A percentile compares a stretch with the other conserved stretches of the same genome.
These are phyloP conservation scores for Ceratobasidium sp. DNA, from an alignment of 1,284 basidiomycete species.

Conservation along the genomic window DNA sequence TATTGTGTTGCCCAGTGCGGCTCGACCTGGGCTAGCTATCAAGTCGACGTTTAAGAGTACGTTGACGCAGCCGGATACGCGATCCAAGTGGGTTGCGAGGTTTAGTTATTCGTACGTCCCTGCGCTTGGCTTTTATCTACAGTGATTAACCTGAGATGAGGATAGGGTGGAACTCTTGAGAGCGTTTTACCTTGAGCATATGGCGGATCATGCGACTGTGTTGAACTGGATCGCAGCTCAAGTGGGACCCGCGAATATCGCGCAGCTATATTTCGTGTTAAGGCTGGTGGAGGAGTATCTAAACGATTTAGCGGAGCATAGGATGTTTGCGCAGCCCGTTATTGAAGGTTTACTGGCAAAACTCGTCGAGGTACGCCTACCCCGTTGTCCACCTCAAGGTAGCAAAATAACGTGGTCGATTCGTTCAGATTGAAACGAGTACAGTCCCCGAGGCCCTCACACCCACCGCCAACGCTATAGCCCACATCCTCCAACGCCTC, in stretches of 20 bases:
- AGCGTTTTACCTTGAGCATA: slow-evolving; percentile 82
- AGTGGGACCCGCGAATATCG: slow-evolving; percentile 80
- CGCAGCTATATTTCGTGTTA: slow-evolving; percentile 86
- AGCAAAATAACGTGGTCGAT: background rate
- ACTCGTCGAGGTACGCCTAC: slow-evolving; percentile 72
- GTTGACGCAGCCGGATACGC: slow-evolving; percentile 74
- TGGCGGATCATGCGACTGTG: slow-evolving; percentile 86
- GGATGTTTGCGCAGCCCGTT: slow-evolving; percentile 74
- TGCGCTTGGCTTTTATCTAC: slow-evolving; percentile 10
- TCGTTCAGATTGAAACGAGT: slow-evolving; percentile 49
- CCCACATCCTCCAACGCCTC: slow-evolving; percentile 63
- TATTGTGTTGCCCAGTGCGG: slow-evolving; percentile 84
- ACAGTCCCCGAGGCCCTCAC: slow-evolving; percentile 47
- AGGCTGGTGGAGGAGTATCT: slow-evolving; percentile 85
- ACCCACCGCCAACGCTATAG: slow-evolving; percentile 38
- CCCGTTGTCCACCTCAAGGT: background rate
- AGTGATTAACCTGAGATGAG: slow-evolving; percentile 7
- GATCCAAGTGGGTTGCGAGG: slow-evolving; percentile 83
- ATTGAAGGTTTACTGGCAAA: slow-evolving; percentile 76
- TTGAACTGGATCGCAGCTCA: slow-evolving; percentile 88
- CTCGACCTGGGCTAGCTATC: slow-evolving; percentile 77
- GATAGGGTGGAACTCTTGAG: slow-evolving; percentile 79
- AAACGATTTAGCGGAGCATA: slow-evolving; percentile 75
- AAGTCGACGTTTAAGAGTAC: slow-evolving; percentile 85
- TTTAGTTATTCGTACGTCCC: slow-evolving; percentile 81